Evolutionary conservation across 202 grass and related monocot species (phyloP).

Genomic region (Musa balbisiana): DNA sequence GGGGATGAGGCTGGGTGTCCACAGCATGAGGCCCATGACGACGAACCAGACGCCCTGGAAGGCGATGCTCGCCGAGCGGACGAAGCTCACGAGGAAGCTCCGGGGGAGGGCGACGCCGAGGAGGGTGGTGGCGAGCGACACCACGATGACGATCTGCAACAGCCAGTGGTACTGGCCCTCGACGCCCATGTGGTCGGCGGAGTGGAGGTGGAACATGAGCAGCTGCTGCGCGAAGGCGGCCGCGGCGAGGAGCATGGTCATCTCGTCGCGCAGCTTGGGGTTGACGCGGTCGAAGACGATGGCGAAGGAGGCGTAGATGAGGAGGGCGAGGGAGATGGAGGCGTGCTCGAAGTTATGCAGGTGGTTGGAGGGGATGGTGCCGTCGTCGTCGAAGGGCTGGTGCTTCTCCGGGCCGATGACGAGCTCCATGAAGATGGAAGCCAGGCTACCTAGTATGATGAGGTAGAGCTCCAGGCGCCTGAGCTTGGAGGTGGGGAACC

Average conservation of each 20-base stretch:
- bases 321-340: conserved; percentile 43
- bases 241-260: conserved; percentile 34
- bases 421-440: conserved; percentile 50
- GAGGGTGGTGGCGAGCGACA: conserved; percentile 42
- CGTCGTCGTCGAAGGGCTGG: conserved; percentile 54
- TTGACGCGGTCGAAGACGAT: conserved; percentile 45
- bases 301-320: conserved; percentile 44
- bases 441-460: conserved; percentile 41
- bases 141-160: conserved; percentile 45
- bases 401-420: conserved; percentile 48
- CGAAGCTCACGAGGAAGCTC: conserved; percentile 49
- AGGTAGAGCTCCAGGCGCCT: conserved; percentile 52
- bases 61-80: conserved; percentile 37
- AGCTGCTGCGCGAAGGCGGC: conserved; percentile 65
- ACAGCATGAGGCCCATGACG: conserved; percentile 59
- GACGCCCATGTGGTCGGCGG: conserved; percentile 48
- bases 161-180: conserved; percentile 68
- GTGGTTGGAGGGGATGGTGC: conserved; percentile 51
- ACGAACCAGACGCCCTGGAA: conserved; percentile 59
- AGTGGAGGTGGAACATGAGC: conserved; percentile 66
- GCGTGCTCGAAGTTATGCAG: conserved; percentile 83
- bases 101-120: conserved; percentile 34
- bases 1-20: conserved; percentile 42
- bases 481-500: conserved; percentile 43
- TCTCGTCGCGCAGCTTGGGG: conserved; percentile 11